Evolutionary conservation across 371 early-diverging fungal genomes (phyloP).

Genomic region (Rhizopus arrhizus): DNA sequence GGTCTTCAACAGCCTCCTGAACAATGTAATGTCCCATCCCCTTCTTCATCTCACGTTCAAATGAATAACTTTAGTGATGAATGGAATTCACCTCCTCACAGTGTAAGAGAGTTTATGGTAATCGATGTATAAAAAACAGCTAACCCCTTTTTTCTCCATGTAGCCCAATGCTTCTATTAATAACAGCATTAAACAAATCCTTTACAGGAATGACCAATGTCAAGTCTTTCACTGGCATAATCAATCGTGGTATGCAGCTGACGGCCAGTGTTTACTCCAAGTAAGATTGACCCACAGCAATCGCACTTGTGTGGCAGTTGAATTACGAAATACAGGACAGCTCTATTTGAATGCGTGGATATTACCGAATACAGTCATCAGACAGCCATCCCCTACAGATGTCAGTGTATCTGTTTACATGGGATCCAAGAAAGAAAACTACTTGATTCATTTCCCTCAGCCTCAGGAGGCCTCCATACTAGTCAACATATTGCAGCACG

Average conservation of each 20-base stretch:
- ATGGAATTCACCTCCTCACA: slow-evolving; percentile 37
- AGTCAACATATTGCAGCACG: slow-evolving; percentile 28
- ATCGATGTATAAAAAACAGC: not conserved
- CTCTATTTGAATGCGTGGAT: slow-evolving; percentile 55
- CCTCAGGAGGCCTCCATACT: slow-evolving; percentile 37
- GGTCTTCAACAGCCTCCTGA: slow-evolving; percentile 18
- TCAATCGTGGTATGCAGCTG: slow-evolving; percentile 49
- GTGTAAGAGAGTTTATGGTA: slow-evolving; percentile 25
- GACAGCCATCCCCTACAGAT: slow-evolving; percentile 41
- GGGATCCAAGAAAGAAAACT: slow-evolving; percentile 44
- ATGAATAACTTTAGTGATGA: slow-evolving; percentile 17
- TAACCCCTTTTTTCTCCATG: not conserved
- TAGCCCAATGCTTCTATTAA: slow-evolving; percentile 20
- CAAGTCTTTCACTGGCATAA: slow-evolving; percentile 54
- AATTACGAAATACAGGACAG: slow-evolving; percentile 35
- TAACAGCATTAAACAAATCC: slow-evolving; percentile 34
- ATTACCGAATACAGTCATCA: slow-evolving; percentile 32
- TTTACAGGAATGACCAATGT: slow-evolving; percentile 40
- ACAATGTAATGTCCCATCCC: slow-evolving; percentile 19
- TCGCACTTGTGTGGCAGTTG: slow-evolving; percentile 41
- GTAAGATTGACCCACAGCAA: slow-evolving; percentile 37
- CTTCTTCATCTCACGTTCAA: slow-evolving; percentile 10
- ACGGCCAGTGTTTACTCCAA: slow-evolving; percentile 38
- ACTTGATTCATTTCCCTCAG: slow-evolving; percentile 43
- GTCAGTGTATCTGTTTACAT: slow-evolving; percentile 43